These are phyloP conservation scores for Hura crepitans DNA, from an alignment of 441 rosid species.

Conservation along the genomic window DNA sequence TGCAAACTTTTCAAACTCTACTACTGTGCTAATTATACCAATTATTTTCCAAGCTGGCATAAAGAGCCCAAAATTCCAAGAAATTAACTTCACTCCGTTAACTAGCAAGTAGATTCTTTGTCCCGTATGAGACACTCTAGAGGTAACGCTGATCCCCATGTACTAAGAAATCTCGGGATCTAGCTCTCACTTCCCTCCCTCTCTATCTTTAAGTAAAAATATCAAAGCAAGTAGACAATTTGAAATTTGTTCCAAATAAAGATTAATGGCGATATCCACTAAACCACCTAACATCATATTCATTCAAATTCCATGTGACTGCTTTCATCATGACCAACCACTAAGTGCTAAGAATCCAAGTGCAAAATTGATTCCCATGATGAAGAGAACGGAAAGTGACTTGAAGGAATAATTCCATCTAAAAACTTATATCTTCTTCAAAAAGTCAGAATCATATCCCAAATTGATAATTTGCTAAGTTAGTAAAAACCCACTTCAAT, in stretches of 20 bases:
- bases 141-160: too few relatives aligned
- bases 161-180: too few relatives aligned
- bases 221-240: too few relatives aligned
- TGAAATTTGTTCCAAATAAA: conserved; percentile 3
- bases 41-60: too few relatives aligned
- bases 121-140: too few relatives aligned
- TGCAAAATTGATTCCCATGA: conserved; percentile 7
- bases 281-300: conserved; percentile 5
- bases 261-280: neutral
- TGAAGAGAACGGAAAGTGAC: conserved; percentile 16
- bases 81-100: neutral
- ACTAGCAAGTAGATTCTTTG: neutral
- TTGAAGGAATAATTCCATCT: conserved; percentile 23
- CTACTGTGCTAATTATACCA: neutral
- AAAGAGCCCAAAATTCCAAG: neutral
- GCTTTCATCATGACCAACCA: conserved; percentile 1
- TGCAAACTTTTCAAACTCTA: conserved; percentile 5
- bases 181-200: too few relatives aligned
- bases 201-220: too few relatives aligned
- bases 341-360: conserved; percentile 10
- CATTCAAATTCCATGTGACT: conserved; percentile 9
- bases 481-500: conserved; percentile 16
- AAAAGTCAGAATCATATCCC: conserved; percentile 20
- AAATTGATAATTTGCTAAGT: conserved; percentile 7
- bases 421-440: conserved; percentile 6